phyloP scores from a whole-genome alignment of 2,329 filamentous ascomycete genomes.

The Hypomyces rosellus region DNA sequence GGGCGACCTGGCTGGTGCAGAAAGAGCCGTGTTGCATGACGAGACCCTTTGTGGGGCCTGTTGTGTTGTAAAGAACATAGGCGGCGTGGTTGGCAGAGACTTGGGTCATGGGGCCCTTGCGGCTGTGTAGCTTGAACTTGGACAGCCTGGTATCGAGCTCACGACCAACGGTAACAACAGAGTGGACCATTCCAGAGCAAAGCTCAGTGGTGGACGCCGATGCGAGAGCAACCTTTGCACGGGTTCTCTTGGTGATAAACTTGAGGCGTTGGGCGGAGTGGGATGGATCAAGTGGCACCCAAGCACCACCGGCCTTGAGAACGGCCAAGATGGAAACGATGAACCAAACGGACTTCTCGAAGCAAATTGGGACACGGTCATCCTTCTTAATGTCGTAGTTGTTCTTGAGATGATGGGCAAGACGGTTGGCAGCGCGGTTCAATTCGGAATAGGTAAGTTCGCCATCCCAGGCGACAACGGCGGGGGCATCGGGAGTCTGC shows the following conservation, averaged over 20 bases:
- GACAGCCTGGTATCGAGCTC: neutral
- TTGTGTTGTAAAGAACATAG: neutral
- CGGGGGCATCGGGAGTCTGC: too few relatives aligned
- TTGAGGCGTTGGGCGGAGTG: conserved; percentile 5
- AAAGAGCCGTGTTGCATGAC: conserved; percentile 1
- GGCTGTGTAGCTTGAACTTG: neutral
- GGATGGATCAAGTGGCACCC: conserved; percentile 3
- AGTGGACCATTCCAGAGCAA: too few relatives aligned
- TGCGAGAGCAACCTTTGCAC: too few relatives aligned
- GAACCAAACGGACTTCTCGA: conserved; percentile 7
- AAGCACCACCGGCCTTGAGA: conserved; percentile 7
- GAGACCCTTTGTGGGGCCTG: conserved; percentile 5
- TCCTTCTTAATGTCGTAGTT: too few relatives aligned
- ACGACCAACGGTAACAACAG: neutral
- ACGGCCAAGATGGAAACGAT: conserved; percentile 6
- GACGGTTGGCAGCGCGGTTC: too few relatives aligned
- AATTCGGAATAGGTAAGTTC: too few relatives aligned
- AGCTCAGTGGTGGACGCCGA: too few relatives aligned
- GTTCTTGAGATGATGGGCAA: too few relatives aligned
- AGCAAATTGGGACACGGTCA: neutral
- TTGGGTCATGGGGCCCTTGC: too few relatives aligned
- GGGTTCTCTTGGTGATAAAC: neutral
- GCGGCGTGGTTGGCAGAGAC: too few relatives aligned
- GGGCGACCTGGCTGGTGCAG: neutral
- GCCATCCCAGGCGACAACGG: too few relatives aligned